Conservation (phyloP, 441 rosid genomes). For the California macrophylla region DNA sequence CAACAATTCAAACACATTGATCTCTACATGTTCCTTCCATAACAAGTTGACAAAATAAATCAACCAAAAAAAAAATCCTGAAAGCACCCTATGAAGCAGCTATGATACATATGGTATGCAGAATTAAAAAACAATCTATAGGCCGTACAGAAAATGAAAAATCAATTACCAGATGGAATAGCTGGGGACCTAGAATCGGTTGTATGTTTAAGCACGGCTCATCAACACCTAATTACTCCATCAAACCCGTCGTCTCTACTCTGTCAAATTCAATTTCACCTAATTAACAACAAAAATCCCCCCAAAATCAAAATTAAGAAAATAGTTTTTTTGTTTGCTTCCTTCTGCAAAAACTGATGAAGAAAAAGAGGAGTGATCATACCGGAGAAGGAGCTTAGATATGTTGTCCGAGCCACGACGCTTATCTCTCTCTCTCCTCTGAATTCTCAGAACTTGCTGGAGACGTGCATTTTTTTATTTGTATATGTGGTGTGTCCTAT, state of each 20-base stretch:
- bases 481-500: background rate
- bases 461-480: background rate
- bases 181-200: background rate
- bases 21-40: background rate
- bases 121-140: no score
- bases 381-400: background rate
- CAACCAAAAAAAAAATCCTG: no score
- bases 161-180: background rate
- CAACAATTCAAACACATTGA: background rate
- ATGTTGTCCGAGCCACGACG: background rate
- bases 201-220: background rate
- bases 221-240: background rate
- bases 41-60: no score
- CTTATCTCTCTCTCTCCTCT: conserved; percentile 1
- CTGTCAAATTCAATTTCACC: background rate
- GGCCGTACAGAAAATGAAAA: background rate
- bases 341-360: background rate
- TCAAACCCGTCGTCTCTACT: background rate
- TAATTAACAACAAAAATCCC: background rate
- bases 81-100: background rate
- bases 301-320: background rate
- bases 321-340: no score
- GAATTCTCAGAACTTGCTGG: background rate
- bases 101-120: no score
- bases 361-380: background rate